Evolutionary conservation across 1,284 basidiomycete species (phyloP).

Genomic region (Irpex sp.): DNA sequence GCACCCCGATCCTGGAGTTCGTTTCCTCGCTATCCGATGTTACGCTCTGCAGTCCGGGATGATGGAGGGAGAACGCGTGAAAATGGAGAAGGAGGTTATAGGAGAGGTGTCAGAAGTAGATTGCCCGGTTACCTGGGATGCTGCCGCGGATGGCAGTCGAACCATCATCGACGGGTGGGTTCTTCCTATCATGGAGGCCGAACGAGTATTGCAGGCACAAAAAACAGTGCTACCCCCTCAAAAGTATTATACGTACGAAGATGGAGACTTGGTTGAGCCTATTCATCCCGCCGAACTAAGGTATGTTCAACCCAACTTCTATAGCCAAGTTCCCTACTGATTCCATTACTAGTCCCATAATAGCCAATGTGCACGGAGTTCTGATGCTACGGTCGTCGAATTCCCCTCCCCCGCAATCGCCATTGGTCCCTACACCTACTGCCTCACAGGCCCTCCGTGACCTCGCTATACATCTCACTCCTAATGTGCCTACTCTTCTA

Average conservation of each 20-base stretch:
- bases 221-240: slow-evolving; percentile 41
- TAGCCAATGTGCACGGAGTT: slow-evolving; percentile 62
- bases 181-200: slow-evolving; percentile 63
- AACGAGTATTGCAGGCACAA: slow-evolving; percentile 55
- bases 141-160: slow-evolving; percentile 38
- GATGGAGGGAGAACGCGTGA: slow-evolving; percentile 70
- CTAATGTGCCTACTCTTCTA: slow-evolving; percentile 78
- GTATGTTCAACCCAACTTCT: slow-evolving; percentile 33
- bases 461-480: slow-evolving; percentile 65
- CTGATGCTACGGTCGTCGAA: slow-evolving; percentile 47
- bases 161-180: slow-evolving; percentile 73
- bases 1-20: slow-evolving; percentile 60
- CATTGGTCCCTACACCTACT: slow-evolving; percentile 68
- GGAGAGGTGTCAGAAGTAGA: slow-evolving; percentile 55
- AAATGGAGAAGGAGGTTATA: slow-evolving; percentile 58
- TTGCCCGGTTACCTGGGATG: slow-evolving; percentile 52
- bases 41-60: slow-evolving; percentile 74
- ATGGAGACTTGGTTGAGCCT: slow-evolving; percentile 28
- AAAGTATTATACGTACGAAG: slow-evolving; percentile 45
- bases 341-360: slow-evolving; percentile 41
- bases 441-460: slow-evolving; percentile 55
- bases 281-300: slow-evolving; percentile 48
- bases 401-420: slow-evolving; percentile 21
- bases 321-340: slow-evolving; percentile 11
- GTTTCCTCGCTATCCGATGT: slow-evolving; percentile 72